phyloP scores from a whole-genome alignment of 768 basidiomycete genomes.

The Boletus pseudo-olivaceus region DNA sequence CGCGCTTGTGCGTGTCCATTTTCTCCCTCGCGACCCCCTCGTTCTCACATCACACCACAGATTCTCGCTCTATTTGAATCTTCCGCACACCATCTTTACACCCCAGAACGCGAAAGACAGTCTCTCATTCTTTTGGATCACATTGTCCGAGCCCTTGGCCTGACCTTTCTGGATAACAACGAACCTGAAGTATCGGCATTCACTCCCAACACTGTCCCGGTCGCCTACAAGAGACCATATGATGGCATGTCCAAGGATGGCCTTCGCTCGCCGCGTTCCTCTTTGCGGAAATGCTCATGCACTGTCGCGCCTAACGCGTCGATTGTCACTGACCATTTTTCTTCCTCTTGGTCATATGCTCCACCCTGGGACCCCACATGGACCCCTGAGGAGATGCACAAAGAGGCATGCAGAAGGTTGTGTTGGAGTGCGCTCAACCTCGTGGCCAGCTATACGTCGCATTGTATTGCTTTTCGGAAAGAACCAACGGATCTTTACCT shows the following conservation, averaged over 20 bases:
- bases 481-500: conserved; percentile 56
- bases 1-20: conserved; percentile 49
- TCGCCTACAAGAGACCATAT: conserved; percentile 36
- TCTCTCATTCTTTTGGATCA: conserved; percentile 61
- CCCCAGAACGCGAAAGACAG: conserved; percentile 47
- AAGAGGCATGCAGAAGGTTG: conserved; percentile 71
- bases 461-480: conserved; percentile 62
- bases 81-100: conserved; percentile 67
- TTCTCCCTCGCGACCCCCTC: background rate
- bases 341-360: conserved; percentile 44
- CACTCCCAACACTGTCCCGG: conserved; percentile 48
- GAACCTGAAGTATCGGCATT: conserved; percentile 55
- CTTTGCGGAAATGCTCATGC: conserved; percentile 45
- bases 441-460: conserved; percentile 63
- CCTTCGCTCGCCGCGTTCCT: conserved; percentile 27
- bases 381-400: conserved; percentile 51
- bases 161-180: conserved; percentile 54
- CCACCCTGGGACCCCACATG: conserved; percentile 63
- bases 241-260: conserved; percentile 26
- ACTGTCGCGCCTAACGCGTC: conserved; percentile 34
- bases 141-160: conserved; percentile 52
- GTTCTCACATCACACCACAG: conserved; percentile 35
- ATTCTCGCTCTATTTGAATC: conserved; percentile 76
- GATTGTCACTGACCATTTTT: conserved; percentile 33
- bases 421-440: conserved; percentile 74